phyloP scores from a whole-genome alignment of 176 grass and related monocot genomes.

The Eremochloa ophiuroides region DNA sequence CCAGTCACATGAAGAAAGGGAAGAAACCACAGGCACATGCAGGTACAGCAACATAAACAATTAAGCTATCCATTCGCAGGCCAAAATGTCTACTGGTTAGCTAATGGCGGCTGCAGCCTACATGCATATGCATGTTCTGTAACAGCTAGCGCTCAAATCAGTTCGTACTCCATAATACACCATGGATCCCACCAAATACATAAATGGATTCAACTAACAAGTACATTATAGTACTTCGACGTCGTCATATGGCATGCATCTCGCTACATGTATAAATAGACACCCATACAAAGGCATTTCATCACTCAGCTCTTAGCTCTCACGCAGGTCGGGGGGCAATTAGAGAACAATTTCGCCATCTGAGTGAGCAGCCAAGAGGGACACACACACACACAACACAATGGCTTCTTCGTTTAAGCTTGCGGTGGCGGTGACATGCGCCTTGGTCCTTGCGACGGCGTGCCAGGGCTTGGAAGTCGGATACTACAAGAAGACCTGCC shows the following conservation, averaged over 20 bases:
- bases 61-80: too few relatives aligned
- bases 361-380: neutral
- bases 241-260: neutral
- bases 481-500: conserved; percentile 44
- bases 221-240: too few relatives aligned
- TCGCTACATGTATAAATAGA: conserved; percentile 2
- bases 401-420: conserved; percentile 4
- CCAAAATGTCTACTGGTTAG: too few relatives aligned
- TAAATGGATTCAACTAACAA: neutral
- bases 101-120: too few relatives aligned
- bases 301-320: neutral
- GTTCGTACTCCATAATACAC: too few relatives aligned
- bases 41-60: too few relatives aligned
- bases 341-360: neutral
- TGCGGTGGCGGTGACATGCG: neutral
- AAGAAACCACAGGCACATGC: too few relatives aligned
- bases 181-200: too few relatives aligned
- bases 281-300: neutral
- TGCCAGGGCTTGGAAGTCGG: conserved; percentile 24
- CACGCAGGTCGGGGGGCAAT: neutral
- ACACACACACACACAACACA: neutral
- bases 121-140: too few relatives aligned
- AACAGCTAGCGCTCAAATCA: too few relatives aligned
- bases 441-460: neutral
- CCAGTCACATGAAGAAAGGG: too few relatives aligned